phyloP scores from a whole-genome alignment of 805 yeast genomes.

The Candida ortonii region DNA sequence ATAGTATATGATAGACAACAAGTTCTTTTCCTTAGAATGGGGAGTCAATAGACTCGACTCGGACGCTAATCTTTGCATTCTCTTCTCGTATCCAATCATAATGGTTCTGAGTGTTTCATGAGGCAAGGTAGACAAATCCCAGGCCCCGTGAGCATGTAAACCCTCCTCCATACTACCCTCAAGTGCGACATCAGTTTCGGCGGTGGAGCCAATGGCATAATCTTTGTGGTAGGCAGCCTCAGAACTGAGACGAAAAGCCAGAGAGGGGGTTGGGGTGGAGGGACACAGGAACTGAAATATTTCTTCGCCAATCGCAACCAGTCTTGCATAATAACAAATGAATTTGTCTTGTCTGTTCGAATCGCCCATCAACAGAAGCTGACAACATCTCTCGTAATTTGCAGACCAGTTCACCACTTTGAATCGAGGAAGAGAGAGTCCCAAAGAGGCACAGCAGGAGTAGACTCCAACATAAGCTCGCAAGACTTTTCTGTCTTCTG shows the following conservation, averaged over 20 bases:
- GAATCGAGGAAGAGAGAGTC: constrained; percentile 49
- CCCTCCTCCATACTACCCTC: not conserved
- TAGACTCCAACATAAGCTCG: constrained; percentile 48
- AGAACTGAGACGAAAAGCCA: too few species aligned
- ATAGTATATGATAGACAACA: constrained; percentile 45
- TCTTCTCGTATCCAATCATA: constrained; percentile 40
- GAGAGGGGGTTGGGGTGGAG: constrained; percentile 17
- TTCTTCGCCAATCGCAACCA: constrained; percentile 51
- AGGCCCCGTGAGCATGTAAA: too few species aligned
- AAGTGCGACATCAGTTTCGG: too few species aligned
- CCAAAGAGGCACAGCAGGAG: constrained; percentile 49
- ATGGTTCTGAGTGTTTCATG: constrained; percentile 29
- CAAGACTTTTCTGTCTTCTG: constrained; percentile 36
- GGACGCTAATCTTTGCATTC: constrained; percentile 38
- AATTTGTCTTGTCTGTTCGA: constrained; percentile 39
- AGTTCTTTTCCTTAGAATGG: constrained; percentile 36
- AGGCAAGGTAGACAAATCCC: constrained; percentile 16
- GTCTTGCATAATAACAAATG: constrained; percentile 42
- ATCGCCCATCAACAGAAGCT: constrained; percentile 35
- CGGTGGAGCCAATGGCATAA: too few species aligned
- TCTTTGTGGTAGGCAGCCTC: too few species aligned
- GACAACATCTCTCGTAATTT: constrained; percentile 39
- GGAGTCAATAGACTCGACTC: constrained; percentile 39
- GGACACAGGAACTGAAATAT: constrained; percentile 41
- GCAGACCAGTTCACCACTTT: constrained; percentile 48